Evolutionary conservation across 306 rosid genomes (phyloP).

Genomic region (Abrus precatorius): DNA sequence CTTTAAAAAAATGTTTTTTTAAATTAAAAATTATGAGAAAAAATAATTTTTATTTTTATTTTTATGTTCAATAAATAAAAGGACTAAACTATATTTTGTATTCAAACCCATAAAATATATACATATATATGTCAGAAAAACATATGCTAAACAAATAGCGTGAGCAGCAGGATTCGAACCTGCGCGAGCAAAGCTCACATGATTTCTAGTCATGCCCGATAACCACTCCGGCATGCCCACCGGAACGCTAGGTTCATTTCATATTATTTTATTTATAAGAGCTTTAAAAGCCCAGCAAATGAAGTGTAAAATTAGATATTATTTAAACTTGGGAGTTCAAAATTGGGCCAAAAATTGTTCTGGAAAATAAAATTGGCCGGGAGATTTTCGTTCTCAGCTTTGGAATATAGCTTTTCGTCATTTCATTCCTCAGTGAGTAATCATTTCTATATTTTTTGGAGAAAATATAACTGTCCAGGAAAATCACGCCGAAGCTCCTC

Average conservation of each 20-base stretch:
- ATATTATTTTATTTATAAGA: too few species aligned
- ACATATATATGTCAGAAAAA: too few species aligned
- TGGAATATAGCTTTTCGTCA: constrained; percentile 25
- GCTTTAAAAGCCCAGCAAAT: neutral
- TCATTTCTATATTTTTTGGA: constrained; percentile 10
- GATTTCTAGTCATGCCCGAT: constrained; percentile 41
- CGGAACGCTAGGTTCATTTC: too few species aligned
- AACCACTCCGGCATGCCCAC: constrained; percentile 46
- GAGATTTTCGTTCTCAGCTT: neutral
- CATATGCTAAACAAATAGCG: neutral
- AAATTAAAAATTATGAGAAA: too few species aligned
- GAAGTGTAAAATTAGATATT: neutral
- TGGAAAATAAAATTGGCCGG: constrained; percentile 18
- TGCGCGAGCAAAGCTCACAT: constrained; percentile 31
- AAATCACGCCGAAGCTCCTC: constrained; percentile 34
- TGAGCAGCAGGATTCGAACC: constrained; percentile 49
- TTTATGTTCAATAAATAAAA: too few species aligned
- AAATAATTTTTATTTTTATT: too few species aligned
- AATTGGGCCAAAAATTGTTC: neutral
- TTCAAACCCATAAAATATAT: too few species aligned
- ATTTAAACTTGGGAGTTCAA: neutral
- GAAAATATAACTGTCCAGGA: constrained; percentile 40
- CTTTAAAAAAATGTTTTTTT: too few species aligned
- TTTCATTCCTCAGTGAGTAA: constrained; percentile 17
- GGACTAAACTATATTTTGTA: too few species aligned